Conservation (phyloP, 345 rosid species). For the Punica granatum region DNA sequence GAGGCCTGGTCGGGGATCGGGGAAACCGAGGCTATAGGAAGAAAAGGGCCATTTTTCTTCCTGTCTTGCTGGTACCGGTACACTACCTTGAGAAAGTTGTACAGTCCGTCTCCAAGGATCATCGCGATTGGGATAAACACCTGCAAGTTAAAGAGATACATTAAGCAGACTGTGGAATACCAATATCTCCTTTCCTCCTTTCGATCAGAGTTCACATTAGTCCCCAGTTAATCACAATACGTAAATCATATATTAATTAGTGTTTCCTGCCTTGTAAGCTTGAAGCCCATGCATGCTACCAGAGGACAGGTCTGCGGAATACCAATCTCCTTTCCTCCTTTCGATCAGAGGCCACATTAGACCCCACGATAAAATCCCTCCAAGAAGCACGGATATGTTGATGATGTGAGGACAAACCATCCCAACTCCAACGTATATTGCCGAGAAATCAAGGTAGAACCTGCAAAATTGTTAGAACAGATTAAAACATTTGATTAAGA, state of each 20-base stretch:
- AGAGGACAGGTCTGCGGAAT: neutral
- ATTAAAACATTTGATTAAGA: neutral
- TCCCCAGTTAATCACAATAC: neutral
- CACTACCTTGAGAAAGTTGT: neutral
- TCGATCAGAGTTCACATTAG: neutral
- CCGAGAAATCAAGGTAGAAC: slow-evolving; percentile 5
- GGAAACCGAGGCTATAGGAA: too few species aligned
- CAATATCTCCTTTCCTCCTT: neutral
- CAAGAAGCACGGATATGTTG: neutral
- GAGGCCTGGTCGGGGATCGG: neutral
- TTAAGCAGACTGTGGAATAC: neutral
- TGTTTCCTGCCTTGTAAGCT: neutral
- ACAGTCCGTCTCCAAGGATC: slow-evolving; percentile 1
- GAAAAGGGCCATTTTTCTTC: neutral
- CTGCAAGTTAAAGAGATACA: neutral
- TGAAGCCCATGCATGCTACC: slow-evolving; percentile 3
- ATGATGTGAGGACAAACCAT: slow-evolving; percentile 1
- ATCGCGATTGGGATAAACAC: neutral
- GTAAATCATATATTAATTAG: neutral
- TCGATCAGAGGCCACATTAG: slow-evolving; percentile 4
- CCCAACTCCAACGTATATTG: slow-evolving; percentile 5
- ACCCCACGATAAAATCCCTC: slow-evolving; percentile 3
- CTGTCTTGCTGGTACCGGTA: neutral
- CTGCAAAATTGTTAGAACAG: neutral
- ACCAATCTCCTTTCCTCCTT: slow-evolving; percentile 2